These are phyloP conservation scores for Fusarium oligoseptatum DNA, from an alignment of 2,329 filamentous ascomycete species.

Conservation along the genomic window DNA sequence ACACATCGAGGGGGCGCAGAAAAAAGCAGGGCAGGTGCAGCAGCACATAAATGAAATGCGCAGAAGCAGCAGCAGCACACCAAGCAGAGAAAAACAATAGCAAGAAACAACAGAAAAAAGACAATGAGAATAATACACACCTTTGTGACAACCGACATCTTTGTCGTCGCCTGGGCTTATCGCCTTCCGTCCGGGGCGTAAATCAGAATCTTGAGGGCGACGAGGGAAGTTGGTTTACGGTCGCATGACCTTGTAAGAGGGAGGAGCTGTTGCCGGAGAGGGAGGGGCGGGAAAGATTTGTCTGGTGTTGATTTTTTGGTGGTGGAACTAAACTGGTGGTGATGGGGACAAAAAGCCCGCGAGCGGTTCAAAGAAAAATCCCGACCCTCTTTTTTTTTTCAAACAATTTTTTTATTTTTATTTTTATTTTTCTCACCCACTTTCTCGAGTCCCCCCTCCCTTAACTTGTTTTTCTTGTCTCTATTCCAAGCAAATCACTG, in stretches of 20 bases:
- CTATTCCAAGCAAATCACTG: conserved; percentile 10
- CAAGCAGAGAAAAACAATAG: background rate
- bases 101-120: background rate
- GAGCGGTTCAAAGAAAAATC: conserved; percentile 41
- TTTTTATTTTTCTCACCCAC: too few relatives aligned
- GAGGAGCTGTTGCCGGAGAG: conserved; percentile 34
- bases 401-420: background rate
- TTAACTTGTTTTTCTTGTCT: background rate
- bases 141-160: conserved; percentile 74
- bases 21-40: conserved; percentile 15
- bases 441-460: too few relatives aligned
- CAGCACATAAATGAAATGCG: background rate
- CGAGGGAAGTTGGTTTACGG: conserved; percentile 51
- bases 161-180: conserved; percentile 62
- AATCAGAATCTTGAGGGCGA: conserved; percentile 52
- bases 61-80: background rate
- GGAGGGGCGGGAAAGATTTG: conserved; percentile 33
- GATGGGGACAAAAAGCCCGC: conserved; percentile 13
- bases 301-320: conserved; percentile 41
- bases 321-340: conserved; percentile 30
- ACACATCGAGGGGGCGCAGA: background rate
- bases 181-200: conserved; percentile 60
- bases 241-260: conserved; percentile 55
- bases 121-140: conserved; percentile 55
- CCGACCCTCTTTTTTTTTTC: conserved; percentile 5